Conservation (phyloP, 1,284 basidiomycete species). For the Heterobasidion annosum region DNA sequence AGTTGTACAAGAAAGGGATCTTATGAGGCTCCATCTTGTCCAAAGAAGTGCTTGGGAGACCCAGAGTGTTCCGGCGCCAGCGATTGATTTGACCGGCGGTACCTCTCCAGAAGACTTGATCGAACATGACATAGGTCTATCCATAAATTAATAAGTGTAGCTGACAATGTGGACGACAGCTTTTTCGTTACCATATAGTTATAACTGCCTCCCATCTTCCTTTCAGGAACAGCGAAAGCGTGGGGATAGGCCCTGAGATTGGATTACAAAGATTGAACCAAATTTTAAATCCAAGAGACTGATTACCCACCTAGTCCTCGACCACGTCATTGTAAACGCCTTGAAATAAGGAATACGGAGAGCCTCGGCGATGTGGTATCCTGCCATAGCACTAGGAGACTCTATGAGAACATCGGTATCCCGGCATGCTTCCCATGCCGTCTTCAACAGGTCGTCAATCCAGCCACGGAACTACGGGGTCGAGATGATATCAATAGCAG, state of each 20-base stretch:
- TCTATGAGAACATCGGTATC: slow-evolving; percentile 90
- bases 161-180: background rate
- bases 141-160: background rate
- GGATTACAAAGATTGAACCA: slow-evolving; percentile 6
- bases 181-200: slow-evolving; percentile 81
- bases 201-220: slow-evolving; percentile 92
- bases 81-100: slow-evolving; percentile 91
- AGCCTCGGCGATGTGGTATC: slow-evolving; percentile 96
- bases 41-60: slow-evolving; percentile 72
- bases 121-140: slow-evolving; percentile 87
- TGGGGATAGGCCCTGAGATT: slow-evolving; percentile 82
- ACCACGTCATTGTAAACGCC: slow-evolving; percentile 86
- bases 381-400: slow-evolving; percentile 96
- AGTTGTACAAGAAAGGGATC: slow-evolving; percentile 97
- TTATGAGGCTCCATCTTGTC: slow-evolving; percentile 95
- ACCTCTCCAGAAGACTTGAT: slow-evolving; percentile 97
- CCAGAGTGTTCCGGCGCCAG: slow-evolving; percentile 80
- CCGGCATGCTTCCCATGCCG: slow-evolving; percentile 94
- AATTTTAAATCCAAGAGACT: slow-evolving; percentile 5
- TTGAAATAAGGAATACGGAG: slow-evolving; percentile 89
- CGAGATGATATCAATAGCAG: slow-evolving; percentile 4
- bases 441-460: slow-evolving; percentile 91
- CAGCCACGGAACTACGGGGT: slow-evolving; percentile 82
- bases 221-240: slow-evolving; percentile 94
- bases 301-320: slow-evolving; percentile 50